These are phyloP conservation scores for Capsicum rhomboideum DNA, from an alignment of 257 asterid species.

Conservation along the genomic window DNA sequence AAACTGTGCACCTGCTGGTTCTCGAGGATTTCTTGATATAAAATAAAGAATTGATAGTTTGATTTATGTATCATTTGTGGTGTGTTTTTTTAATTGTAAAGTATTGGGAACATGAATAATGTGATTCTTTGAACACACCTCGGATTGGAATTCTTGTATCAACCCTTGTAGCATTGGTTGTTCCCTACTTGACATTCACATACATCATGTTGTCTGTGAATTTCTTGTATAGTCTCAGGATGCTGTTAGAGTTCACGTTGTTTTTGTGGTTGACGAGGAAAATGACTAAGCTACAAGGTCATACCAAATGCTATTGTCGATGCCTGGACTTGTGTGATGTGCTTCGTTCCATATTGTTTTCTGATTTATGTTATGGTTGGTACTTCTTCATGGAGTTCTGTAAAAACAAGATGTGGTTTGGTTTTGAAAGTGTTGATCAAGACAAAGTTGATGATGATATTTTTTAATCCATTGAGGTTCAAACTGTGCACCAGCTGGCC, in stretches of 20 bases:
- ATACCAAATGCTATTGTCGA: no score
- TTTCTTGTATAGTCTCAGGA: constrained; percentile 54
- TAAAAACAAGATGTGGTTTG: no score
- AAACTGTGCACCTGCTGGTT: neutral
- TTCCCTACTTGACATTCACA: constrained; percentile 27
- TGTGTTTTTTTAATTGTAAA: neutral
- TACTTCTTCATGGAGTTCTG: no score
- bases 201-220: constrained; percentile 40
- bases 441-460: no score
- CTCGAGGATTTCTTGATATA: neutral
- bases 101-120: neutral
- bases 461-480: no score
- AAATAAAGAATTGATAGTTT: neutral
- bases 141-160: constrained; percentile 51
- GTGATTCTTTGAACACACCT: constrained; percentile 28
- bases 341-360: no score
- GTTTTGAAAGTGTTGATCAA: no score
- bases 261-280: constrained; percentile 47
- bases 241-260: constrained; percentile 52
- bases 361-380: no score
- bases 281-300: no score
- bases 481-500: no score
- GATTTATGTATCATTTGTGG: neutral
- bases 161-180: constrained; percentile 28
- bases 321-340: no score